Conservation (phyloP, 116 monocot species). For the Papilionanthe hybrid region DNA sequence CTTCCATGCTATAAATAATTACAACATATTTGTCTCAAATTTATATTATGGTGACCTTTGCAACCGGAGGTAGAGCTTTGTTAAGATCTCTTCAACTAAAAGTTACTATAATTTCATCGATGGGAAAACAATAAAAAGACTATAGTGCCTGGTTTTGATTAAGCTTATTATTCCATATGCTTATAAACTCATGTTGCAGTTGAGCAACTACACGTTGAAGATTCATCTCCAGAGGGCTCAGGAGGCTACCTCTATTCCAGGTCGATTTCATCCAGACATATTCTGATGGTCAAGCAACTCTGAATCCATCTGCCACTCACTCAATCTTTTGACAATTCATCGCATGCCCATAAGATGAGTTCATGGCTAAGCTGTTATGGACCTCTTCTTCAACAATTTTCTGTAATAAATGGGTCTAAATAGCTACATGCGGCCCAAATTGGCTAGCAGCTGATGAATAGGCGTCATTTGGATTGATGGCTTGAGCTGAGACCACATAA, state of each 20-base stretch:
- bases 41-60: too few relatives aligned
- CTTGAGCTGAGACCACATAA: neutral
- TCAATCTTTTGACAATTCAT: neutral
- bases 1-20: too few relatives aligned
- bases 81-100: too few relatives aligned
- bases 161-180: neutral
- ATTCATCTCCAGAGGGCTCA: conserved; percentile 76
- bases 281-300: conserved; percentile 24
- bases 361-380: neutral
- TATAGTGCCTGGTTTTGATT: neutral
- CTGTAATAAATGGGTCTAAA: neutral
- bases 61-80: too few relatives aligned
- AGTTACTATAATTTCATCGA: too few relatives aligned
- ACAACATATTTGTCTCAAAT: too few relatives aligned
- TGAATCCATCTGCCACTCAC: neutral
- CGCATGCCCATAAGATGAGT: neutral
- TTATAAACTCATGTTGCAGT: conserved; percentile 28
- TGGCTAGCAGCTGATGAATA: neutral
- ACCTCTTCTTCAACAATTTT: neutral
- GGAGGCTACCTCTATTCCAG: conserved; percentile 59
- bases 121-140: neutral
- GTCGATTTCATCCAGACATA: conserved; percentile 70
- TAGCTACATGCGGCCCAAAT: neutral
- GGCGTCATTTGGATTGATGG: neutral
- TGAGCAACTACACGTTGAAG: conserved; percentile 72